phyloP scores from a whole-genome alignment of 2,329 filamentous ascomycete genomes.

The Sporothrix curviconia region DNA sequence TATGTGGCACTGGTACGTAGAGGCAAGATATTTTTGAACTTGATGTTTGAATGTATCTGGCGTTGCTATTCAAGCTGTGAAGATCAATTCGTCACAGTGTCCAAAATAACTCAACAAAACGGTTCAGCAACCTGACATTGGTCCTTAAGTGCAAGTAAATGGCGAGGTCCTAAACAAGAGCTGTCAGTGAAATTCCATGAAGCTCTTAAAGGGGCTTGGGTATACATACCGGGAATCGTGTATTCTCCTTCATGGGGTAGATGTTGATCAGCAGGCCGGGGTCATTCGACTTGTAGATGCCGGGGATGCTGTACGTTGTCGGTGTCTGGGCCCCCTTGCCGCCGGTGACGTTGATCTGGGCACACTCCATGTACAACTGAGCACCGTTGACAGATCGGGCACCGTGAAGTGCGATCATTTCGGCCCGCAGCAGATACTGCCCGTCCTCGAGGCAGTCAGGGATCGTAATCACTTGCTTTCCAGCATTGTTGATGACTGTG shows the following conservation, averaged over 20 bases:
- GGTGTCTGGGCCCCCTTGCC: constrained; percentile 27
- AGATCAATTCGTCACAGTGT: too few relatives aligned
- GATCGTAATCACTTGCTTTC: constrained; percentile 43
- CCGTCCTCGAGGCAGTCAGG: constrained; percentile 45
- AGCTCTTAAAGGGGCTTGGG: neutral
- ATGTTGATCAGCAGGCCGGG: constrained; percentile 32
- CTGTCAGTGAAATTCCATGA: neutral
- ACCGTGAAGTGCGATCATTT: constrained; percentile 52
- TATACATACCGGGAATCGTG: constrained; percentile 28
- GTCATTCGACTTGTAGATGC: constrained; percentile 31
- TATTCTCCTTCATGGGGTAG: constrained; percentile 28
- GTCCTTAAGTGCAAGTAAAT: neutral
- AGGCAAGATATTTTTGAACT: too few relatives aligned
- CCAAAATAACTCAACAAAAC: neutral
- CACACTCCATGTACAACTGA: constrained; percentile 38
- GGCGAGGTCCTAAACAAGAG: neutral
- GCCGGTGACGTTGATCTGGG: constrained; percentile 32
- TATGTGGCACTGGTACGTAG: too few relatives aligned
- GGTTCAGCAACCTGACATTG: neutral
- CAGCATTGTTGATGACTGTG: constrained; percentile 37
- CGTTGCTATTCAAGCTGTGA: too few relatives aligned
- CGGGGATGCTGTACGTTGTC: constrained; percentile 31
- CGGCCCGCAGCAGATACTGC: constrained; percentile 51
- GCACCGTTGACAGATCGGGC: constrained; percentile 35
- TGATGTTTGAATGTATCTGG: neutral